phyloP scores from a whole-genome alignment of 257 asterid genomes.

The Solanum lycopersicoides region DNA sequence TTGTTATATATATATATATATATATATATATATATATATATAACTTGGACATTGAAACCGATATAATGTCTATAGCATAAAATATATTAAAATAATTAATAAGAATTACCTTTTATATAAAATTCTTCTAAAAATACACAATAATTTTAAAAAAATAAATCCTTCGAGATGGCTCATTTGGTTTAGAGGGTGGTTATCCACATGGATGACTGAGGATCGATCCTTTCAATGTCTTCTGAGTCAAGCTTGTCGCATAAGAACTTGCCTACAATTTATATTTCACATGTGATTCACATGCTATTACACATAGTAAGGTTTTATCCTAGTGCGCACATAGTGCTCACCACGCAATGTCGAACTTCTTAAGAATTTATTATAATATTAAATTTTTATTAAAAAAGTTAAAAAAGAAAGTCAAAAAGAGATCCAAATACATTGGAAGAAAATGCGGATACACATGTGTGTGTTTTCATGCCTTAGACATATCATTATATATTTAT shows the following conservation, averaged over 20 bases:
- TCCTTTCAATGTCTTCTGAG: no score
- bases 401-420: not conserved
- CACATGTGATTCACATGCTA: no score
- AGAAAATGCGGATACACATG: not conserved
- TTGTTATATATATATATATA: no score
- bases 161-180: no score
- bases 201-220: no score
- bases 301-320: no score
- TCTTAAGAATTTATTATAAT: not conserved
- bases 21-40: no score
- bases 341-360: not conserved
- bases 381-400: not conserved
- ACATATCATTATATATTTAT: not conserved
- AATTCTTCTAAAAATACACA: not conserved
- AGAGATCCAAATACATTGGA: not conserved
- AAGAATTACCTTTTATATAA: not conserved
- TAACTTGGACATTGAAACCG: no score
- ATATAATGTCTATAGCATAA: not conserved
- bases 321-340: accelerated
- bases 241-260: no score
- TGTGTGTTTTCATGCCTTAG: not conserved
- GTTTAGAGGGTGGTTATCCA: no score
- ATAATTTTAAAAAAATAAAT: not conserved
- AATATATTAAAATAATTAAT: no score
- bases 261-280: no score